Conservation (phyloP, 345 rosid genomes). For the Litchi chinensis region DNA sequence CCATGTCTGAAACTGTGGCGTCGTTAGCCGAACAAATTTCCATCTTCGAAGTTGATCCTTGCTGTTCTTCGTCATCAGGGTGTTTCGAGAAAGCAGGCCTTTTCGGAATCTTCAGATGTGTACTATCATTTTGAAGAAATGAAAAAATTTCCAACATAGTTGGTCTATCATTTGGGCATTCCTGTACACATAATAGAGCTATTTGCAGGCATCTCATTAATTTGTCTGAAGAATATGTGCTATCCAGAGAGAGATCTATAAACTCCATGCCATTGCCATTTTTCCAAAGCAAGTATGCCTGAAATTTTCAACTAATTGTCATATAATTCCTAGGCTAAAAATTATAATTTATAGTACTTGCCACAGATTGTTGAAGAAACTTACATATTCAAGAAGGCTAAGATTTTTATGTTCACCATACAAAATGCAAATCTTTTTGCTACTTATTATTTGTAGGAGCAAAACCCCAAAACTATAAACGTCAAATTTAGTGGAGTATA, state of each 20-base stretch:
- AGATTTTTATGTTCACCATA: not conserved
- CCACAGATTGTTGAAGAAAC: not conserved
- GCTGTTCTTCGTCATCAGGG: not conserved
- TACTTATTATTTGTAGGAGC: conserved; percentile 11
- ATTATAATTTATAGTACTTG: no score
- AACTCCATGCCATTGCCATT: not conserved
- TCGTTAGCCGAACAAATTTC: not conserved
- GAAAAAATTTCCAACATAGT: not conserved
- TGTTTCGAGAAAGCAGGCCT: not conserved
- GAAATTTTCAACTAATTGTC: not conserved
- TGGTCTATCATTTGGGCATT: conserved; percentile 8
- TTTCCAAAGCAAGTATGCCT: not conserved
- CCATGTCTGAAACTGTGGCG: not conserved
- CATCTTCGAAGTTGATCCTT: not conserved
- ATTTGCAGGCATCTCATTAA: conserved; percentile 10
- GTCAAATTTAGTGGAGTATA: conserved; percentile 8
- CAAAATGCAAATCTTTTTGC: not conserved
- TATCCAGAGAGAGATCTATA: not conserved
- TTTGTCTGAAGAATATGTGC: not conserved
- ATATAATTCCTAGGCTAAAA: not conserved
- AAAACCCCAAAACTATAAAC: conserved; percentile 18
- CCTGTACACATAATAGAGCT: conserved; percentile 10
- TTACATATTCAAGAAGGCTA: conserved; percentile 19
- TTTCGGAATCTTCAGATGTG: not conserved
- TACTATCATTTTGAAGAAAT: not conserved